Base-by-base conservation (phyloP, 176 grass and related monocot genomes). In the Rhipidocladum racemiflorum region DNA sequence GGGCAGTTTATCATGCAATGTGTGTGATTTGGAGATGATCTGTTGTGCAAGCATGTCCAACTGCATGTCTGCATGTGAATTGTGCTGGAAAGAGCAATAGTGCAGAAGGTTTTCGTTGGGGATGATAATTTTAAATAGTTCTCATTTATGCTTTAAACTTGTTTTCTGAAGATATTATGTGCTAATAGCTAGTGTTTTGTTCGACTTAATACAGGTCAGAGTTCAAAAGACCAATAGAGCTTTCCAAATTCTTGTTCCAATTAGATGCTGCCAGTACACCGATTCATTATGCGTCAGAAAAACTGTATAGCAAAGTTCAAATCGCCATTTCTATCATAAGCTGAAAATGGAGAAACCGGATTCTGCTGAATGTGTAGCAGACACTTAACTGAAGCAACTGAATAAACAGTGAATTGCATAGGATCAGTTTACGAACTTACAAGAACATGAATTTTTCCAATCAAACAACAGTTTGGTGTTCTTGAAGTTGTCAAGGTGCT, bases 41-140 rank as follows among this genome's bases (percentile, higher is more conserved):
- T 77, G 45, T 7, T 76, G 64, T 80, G 74, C 78, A 89, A 89
- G 87, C 82, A 53, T 80, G 77, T 14, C 23, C 72, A 51, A 85
- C 14, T 21, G 55, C 77, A 81, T 76, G 88, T 65, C 14, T 21
- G 55, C 77, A 85, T 76, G 88, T 65, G 78, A 82, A 15, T 1
- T 82, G 83, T 48, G 78, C 55, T 77, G 83, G 35, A 56, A 64
- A 85, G 83, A 77, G 64, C n/a, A 61, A 61, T 27, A 39, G 4
- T 45, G 76, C 76, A 66, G 35, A 66, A 65, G 32, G 8, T 43
- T 72, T 85, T 64, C 34, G 49, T 38, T 77, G 77, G 49, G 18
- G 61, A 45, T 13, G 38, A 20, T 28, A 70, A 67, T 0, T 4
- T 66, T 48, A 67, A 36, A 24, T 34, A 27, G 7, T 78, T 24